Conservation (phyloP, 805 yeast genomes). For the Candida nemodendra region DNA sequence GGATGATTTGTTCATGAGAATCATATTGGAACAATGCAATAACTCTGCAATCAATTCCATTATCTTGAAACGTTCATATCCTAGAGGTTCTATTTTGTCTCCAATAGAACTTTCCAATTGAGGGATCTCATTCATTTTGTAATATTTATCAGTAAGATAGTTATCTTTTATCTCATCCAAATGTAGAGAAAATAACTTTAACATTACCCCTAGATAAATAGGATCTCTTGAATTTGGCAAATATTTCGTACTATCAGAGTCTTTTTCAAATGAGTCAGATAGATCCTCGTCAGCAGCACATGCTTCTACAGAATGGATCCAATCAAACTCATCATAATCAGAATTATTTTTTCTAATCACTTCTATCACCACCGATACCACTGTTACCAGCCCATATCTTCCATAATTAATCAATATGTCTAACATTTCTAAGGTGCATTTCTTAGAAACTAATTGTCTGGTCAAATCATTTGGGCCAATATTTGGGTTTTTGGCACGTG, state of each 20-base stretch:
- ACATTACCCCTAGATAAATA: slow-evolving; percentile 82
- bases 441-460: slow-evolving; percentile 77
- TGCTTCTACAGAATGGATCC: slow-evolving; percentile 31
- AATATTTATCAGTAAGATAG: slow-evolving; percentile 32
- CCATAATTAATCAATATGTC: slow-evolving; percentile 77
- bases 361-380: slow-evolving; percentile 92
- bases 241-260: slow-evolving; percentile 27
- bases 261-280: slow-evolving; percentile 1
- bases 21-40: slow-evolving; percentile 95
- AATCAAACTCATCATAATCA: slow-evolving; percentile 70
- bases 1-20: slow-evolving; percentile 71
- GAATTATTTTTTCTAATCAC: slow-evolving; percentile 92
- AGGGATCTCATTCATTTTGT: slow-evolving; percentile 23
- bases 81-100: slow-evolving; percentile 61
- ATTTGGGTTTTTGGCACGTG: slow-evolving; percentile 62
- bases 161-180: slow-evolving; percentile 30
- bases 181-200: slow-evolving; percentile 63
- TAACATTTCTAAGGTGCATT: slow-evolving; percentile 63
- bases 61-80: slow-evolving; percentile 85
- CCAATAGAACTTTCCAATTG: slow-evolving; percentile 59
- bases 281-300: slow-evolving; percentile 12
- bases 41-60: slow-evolving; percentile 92
- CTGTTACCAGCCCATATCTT: slow-evolving; percentile 78
- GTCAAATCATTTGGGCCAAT: slow-evolving; percentile 96
- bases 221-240: slow-evolving; percentile 92